Base-by-base conservation (phyloP, 1,284 basidiomycete genomes). In the Agroathelia rolfsii region DNA sequence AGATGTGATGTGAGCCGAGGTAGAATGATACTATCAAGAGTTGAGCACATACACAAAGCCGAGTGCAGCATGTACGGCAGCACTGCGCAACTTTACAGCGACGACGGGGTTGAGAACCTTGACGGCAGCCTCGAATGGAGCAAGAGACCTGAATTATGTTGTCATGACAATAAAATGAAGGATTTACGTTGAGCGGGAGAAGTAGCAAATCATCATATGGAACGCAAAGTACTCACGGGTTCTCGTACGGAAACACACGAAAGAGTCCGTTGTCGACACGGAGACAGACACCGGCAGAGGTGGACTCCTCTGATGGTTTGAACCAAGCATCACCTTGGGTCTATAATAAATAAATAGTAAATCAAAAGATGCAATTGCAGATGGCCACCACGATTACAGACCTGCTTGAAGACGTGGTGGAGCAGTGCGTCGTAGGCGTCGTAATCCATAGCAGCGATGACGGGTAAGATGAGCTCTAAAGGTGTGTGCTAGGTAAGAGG, bases 31-130 rank as follows among this genome's bases (percentile, higher is more conserved):
- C 23, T 30, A 15, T 21, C 28, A 19, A 16, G 15, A 8, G 6
- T 11, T 17, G 18, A 23, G 12, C 27, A 67, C 82, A 40, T 51
- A 85, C 76, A 79, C 67, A 18, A 66, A 70, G 15, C 68, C 56
- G 41, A 84, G 64, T 23, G 83, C 81, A 22, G 81, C 81, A 46
- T 85, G 77, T 12, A 86, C 77, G n/a, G 83, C 79, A 20, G 82
- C 80, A 44, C 73, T 80, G 23, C 82, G 72, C 27, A 84, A 60
- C 55, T 85, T 86, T 48, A 87, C 76, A 3, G 83, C 83, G 26
- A 85, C 79, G 29, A 84, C 75, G 10, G 82, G 80, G 47, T 88
- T 88, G 34, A 89, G 62, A 18, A 60, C 55, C 6, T 72, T 65
- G 7, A 88, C 64, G 5, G 80, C 80, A 7, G 72, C 69, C 56